Conservation (phyloP, 148 eudicot species). For the Pouteria glomerata region DNA sequence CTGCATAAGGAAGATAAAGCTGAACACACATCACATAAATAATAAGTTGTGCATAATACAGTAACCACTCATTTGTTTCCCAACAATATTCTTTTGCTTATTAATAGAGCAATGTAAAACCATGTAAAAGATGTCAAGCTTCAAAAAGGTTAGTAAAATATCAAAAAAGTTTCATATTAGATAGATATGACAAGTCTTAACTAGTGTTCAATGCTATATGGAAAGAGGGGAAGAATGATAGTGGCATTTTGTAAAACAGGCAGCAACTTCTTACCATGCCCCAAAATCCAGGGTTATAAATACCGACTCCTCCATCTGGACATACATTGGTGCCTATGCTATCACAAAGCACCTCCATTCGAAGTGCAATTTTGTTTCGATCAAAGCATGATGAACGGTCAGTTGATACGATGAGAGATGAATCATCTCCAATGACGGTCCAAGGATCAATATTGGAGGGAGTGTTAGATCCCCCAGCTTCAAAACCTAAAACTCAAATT, state of each 20-base stretch:
- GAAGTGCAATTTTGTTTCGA: slow-evolving; percentile 73
- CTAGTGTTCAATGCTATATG: background rate
- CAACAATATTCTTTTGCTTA: background rate
- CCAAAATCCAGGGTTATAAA: slow-evolving; percentile 96
- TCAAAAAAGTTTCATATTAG: background rate
- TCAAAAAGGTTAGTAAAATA: background rate
- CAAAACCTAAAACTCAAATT: slow-evolving; percentile 60
- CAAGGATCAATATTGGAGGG: slow-evolving; percentile 86
- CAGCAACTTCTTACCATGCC: slow-evolving; percentile 71
- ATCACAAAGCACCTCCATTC: slow-evolving; percentile 82
- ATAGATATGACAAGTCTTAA: background rate
- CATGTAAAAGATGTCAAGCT: background rate
- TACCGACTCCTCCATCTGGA: slow-evolving; percentile 85
- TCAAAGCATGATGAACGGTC: slow-evolving; percentile 93
- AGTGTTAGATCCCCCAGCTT: slow-evolving; percentile 69
- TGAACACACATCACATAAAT: background rate
- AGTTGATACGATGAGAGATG: slow-evolving; percentile 50
- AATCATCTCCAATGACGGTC: slow-evolving; percentile 69
- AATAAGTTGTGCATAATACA: background rate
- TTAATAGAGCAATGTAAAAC: background rate
- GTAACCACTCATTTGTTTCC: background rate
- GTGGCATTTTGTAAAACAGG: background rate
- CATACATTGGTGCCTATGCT: slow-evolving; percentile 39
- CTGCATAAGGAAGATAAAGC: background rate
- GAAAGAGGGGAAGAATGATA: background rate